These are phyloP conservation scores for Myxozyma sirexii DNA, from an alignment of 805 yeast species.

Conservation along the genomic window DNA sequence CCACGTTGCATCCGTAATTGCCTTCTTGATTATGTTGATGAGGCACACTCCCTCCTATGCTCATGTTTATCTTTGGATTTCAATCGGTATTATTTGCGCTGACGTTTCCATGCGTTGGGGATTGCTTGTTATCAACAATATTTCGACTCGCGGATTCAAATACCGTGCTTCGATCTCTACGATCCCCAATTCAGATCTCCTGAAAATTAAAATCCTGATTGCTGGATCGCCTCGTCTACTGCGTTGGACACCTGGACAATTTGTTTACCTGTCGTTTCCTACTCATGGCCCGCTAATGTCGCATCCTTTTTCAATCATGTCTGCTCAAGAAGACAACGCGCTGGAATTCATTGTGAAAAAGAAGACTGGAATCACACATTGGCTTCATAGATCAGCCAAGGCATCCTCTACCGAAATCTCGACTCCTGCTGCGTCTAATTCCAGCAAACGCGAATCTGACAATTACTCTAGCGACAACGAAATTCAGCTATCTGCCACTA, in stretches of 20 bases:
- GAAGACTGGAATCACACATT: slow-evolving; percentile 24
- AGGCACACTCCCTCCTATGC: slow-evolving; percentile 37
- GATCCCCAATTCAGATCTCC: not conserved
- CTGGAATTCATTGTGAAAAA: slow-evolving; percentile 48
- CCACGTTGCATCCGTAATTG: slow-evolving; percentile 36
- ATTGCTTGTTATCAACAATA: slow-evolving; percentile 21
- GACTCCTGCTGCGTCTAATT: not conserved
- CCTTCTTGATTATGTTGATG: slow-evolving; percentile 33
- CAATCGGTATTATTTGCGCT: slow-evolving; percentile 35
- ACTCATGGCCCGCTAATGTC: slow-evolving; percentile 28
- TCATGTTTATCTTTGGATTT: slow-evolving; percentile 35
- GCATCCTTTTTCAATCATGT: slow-evolving; percentile 45
- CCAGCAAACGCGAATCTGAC: not conserved
- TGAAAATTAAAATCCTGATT: slow-evolving; percentile 18
- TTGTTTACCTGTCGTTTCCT: slow-evolving; percentile 30
- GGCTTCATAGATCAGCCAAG: slow-evolving; percentile 4
- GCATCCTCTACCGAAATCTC: not conserved
- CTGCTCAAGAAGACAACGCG: slow-evolving; percentile 45
- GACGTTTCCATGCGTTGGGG: slow-evolving; percentile 34
- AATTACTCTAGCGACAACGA: slow-evolving; percentile 1
- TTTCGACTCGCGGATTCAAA: slow-evolving; percentile 20
- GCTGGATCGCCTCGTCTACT: not conserved
- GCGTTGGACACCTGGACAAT: slow-evolving; percentile 37
- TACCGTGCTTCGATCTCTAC: slow-evolving; percentile 25
- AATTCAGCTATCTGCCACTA: not conserved